phyloP scores from a whole-genome alignment of 495 filamentous ascomycete species.

The Collariella sp. region DNA sequence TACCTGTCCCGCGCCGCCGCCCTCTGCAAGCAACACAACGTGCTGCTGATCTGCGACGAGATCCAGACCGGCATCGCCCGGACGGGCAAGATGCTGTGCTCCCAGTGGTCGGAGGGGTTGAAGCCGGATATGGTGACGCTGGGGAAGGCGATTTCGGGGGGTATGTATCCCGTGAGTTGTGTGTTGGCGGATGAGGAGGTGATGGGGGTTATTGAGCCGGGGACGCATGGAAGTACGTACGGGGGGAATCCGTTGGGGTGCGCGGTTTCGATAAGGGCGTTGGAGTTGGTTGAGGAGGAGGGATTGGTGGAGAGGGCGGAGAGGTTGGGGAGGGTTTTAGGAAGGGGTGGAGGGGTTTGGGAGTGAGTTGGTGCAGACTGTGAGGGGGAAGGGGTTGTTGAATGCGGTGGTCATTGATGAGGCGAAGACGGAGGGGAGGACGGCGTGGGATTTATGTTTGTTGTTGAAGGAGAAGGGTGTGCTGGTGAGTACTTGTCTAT shows the following conservation, averaged over 20 bases:
- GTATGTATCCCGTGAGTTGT: constrained; percentile 96
- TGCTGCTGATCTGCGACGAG: constrained; percentile 93
- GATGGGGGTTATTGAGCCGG: constrained; percentile 96
- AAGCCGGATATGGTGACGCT: constrained; percentile 91
- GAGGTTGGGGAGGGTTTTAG: constrained; percentile 71
- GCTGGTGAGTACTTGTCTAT: constrained; percentile 50
- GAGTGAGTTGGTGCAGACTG: constrained; percentile 68
- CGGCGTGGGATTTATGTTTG: constrained; percentile 96
- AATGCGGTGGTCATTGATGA: constrained; percentile 98
- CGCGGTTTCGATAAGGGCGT: constrained; percentile 90
- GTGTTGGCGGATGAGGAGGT: constrained; percentile 84
- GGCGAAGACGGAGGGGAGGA: constrained; percentile 65
- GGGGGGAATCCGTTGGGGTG: constrained; percentile 96
- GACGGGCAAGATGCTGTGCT: constrained; percentile 87
- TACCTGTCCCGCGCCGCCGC: constrained; percentile 76
- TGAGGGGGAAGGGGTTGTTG: constrained; percentile 88
- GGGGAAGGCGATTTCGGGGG: constrained; percentile 94
- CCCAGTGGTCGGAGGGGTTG: constrained; percentile 88
- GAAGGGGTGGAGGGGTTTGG: constrained; percentile 59
- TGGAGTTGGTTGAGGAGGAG: constrained; percentile 91
- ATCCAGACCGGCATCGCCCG: constrained; percentile 96
- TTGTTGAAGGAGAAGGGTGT: constrained; percentile 92
- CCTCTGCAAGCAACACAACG: constrained; percentile 89
- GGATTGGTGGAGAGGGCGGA: constrained; percentile 75
- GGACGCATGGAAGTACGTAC: constrained; percentile 94